These are phyloP conservation scores for Hypoxylon sp. DNA, from an alignment of 2,329 filamentous ascomycete species.

Conservation along the genomic window DNA sequence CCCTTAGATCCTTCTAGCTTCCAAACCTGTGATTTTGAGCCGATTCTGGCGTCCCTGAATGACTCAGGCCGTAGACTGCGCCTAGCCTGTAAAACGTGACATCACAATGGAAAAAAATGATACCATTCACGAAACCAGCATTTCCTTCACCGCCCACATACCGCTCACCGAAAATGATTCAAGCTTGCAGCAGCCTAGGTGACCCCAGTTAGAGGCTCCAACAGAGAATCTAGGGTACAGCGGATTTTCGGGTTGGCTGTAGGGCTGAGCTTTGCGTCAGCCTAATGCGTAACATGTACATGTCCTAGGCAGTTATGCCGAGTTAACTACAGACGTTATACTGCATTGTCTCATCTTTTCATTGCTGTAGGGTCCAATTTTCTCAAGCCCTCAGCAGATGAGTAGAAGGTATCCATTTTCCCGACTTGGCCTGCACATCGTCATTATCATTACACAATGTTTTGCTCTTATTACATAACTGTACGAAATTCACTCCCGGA, in stretches of 20 bases:
- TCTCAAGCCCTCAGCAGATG: not conserved
- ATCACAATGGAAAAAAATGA: not conserved
- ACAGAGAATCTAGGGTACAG: too few species aligned
- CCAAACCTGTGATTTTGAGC: not conserved
- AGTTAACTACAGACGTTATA: not conserved
- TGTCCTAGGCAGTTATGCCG: not conserved
- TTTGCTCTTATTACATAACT: not conserved
- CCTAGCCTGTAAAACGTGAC: not conserved
- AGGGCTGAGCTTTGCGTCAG: conserved; percentile 1
- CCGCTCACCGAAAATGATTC: not conserved
- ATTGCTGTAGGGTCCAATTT: not conserved
- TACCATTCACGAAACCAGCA: not conserved
- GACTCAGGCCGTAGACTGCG: not conserved
- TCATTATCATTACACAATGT: not conserved
- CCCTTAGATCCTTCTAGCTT: not conserved
- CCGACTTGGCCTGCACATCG: not conserved
- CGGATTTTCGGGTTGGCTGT: not conserved
- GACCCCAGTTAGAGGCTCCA: not conserved
- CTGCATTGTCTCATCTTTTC: not conserved
- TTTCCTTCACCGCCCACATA: not conserved
- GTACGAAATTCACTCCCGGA: not conserved
- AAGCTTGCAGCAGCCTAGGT: not conserved
- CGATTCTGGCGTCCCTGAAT: not conserved
- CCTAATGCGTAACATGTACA: not conserved
- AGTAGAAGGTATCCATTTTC: not conserved